phyloP scores from a whole-genome alignment of 495 filamentous ascomycete genomes.

The Annulohypoxylon maeteangense region DNA sequence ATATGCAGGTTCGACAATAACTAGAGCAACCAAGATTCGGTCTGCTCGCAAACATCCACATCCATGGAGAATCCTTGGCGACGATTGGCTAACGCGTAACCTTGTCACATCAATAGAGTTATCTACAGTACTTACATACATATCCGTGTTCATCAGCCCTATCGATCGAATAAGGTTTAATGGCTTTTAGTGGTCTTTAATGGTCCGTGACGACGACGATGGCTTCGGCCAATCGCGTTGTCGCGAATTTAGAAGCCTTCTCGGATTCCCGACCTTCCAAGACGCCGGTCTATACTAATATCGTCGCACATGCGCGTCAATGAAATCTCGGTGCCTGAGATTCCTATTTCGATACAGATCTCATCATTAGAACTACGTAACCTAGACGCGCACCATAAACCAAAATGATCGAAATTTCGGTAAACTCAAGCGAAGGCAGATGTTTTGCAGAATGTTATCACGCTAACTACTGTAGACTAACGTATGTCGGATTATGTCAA shows the following conservation, averaged over 20 bases:
- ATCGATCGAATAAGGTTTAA: constrained; percentile 27
- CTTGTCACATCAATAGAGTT: constrained; percentile 7
- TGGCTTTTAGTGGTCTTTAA: background rate
- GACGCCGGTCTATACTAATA: constrained; percentile 1
- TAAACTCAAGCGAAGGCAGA: constrained; percentile 13
- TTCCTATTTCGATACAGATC: constrained; percentile 13
- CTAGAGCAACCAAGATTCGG: constrained; percentile 25
- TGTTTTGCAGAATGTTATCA: constrained; percentile 2
- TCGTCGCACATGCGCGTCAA: constrained; percentile 27
- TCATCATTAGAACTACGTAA: constrained; percentile 38
- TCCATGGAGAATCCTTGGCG: constrained; percentile 10
- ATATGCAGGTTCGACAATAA: constrained; percentile 15
- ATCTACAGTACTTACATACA: background rate
- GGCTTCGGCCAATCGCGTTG: constrained; percentile 26
- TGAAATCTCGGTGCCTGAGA: constrained; percentile 47
- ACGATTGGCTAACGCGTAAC: constrained; percentile 37
- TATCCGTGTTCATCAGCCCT: constrained; percentile 39
- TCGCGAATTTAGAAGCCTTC: constrained; percentile 36
- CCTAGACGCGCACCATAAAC: constrained; percentile 30
- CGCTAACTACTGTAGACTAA: background rate
- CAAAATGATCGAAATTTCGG: background rate
- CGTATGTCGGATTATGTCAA: background rate
- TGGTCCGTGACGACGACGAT: constrained; percentile 17
- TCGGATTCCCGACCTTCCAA: background rate
- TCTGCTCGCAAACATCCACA: constrained; percentile 3